Evolutionary conservation across 345 rosid genomes (phyloP), one percentile per base, ranked within the genome.

Genomic region (Arabis alpina): DNA sequence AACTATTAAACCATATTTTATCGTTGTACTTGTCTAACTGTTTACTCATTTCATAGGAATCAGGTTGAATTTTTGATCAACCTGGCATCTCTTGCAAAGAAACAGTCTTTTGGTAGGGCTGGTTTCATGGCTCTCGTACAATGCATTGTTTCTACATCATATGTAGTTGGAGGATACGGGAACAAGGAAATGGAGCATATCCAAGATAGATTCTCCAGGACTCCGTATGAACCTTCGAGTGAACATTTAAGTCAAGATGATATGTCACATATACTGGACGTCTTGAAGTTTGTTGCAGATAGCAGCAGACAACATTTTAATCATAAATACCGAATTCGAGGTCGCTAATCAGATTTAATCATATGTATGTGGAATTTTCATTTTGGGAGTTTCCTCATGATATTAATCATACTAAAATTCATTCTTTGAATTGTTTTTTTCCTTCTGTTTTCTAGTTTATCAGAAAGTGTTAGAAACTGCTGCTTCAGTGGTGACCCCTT

Each of bases 301-400:
- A 90, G 86, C 90, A 84, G 98, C 91, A 90, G 87, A 75, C 97
- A 85, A 56, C 97, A 93, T 84, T 93, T 93, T 75, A 93, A 93
- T 80, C 97, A 89, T 54, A 86, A 76, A 61, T 93, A 93, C 82
- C 98, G 96, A 52, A 79, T 80, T 77, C 89, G 79, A 93, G 98
- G 98, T 93, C 54, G 23, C 16, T 80, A 54, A 58, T 80, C 44
- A 56, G 58, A 43, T 65, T 76, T 65, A 59, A 34, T 59, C 64
- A 64, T 59, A 49, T 36, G 13, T 66, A 24, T 66, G 45, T 49
- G 57, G 28, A 41, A 64, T 50, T 15, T 23, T 55, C 0, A 23
- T 44, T 56, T 50, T 71, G 42, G 8, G 41, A 28, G 3, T 2
- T 40, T 32, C 57, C 71, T 71, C 61, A 25, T 30, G 36, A 42